phyloP scores from a whole-genome alignment of 179 eudicot genomes.

The Heliamphora pulchella region DNA sequence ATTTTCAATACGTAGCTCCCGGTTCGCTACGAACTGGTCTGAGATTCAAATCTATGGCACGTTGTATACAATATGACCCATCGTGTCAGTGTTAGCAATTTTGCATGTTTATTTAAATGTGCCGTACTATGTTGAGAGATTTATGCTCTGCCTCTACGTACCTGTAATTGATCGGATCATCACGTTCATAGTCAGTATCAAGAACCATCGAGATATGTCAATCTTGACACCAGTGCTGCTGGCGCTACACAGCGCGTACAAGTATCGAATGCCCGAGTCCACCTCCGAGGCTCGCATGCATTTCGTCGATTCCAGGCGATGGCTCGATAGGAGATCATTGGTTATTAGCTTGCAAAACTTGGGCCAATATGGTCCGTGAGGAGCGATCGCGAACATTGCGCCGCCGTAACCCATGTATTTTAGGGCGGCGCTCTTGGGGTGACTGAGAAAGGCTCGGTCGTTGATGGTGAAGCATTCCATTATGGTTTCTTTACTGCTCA shows the following conservation, averaged over 20 bases:
- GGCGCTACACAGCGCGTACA: not conserved
- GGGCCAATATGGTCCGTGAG: conserved; percentile 4
- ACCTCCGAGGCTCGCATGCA: conserved; percentile 6
- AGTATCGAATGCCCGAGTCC: not conserved
- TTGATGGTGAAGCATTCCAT: conserved; percentile 12
- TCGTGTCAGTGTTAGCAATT: too few species aligned
- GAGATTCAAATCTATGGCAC: too few species aligned
- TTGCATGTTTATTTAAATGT: too few species aligned
- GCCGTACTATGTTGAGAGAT: too few species aligned
- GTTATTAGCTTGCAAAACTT: not conserved
- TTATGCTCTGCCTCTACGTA: too few species aligned
- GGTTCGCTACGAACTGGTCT: too few species aligned
- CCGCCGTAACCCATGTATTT: conserved; percentile 11
- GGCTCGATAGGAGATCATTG: not conserved
- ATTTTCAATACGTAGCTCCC: too few species aligned
- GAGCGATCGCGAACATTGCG: not conserved
- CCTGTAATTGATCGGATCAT: conserved; percentile 1
- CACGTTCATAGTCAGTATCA: not conserved
- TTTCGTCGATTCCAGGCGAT: conserved; percentile 1
- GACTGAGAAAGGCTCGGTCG: not conserved
- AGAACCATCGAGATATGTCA: not conserved
- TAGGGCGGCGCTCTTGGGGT: not conserved
- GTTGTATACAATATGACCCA: too few species aligned
- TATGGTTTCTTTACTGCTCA: conserved; percentile 7
- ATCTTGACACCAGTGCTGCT: too few species aligned